Conservation (phyloP, 1,284 basidiomycete genomes). For the Trametes hirsuta region DNA sequence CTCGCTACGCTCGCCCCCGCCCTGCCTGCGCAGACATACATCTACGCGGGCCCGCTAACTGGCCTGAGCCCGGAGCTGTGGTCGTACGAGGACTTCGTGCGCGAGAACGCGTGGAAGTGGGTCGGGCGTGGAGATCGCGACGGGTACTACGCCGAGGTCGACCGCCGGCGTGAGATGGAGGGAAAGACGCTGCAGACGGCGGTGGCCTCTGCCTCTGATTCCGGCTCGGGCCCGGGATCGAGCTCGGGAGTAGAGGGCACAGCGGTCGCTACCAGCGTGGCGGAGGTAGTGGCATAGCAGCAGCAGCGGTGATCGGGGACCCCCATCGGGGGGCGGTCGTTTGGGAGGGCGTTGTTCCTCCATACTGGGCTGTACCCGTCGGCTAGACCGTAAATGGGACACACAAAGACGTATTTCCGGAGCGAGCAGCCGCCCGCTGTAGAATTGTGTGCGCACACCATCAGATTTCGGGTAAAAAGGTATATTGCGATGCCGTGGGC, state of each 20-base stretch:
- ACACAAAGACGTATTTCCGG: background rate
- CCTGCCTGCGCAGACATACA: conserved; percentile 67
- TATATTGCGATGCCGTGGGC: conserved; percentile 9
- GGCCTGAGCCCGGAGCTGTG: conserved; percentile 66
- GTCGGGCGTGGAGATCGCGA: conserved; percentile 44
- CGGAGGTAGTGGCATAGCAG: too few relatives aligned
- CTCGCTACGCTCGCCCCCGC: conserved; percentile 37
- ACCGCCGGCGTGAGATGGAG: conserved; percentile 37
- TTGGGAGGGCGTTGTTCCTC: too few relatives aligned
- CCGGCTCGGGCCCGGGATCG: background rate
- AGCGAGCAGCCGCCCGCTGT: background rate
- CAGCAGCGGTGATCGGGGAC: too few relatives aligned
- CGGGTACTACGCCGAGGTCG: conserved; percentile 52
- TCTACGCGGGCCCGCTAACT: conserved; percentile 55
- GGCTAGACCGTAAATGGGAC: conserved; percentile 4
- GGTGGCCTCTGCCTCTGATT: conserved; percentile 12
- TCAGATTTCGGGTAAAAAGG: background rate
- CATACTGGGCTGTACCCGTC: too few relatives aligned
- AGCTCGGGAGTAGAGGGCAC: background rate
- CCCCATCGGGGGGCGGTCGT: too few relatives aligned
- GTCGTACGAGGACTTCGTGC: conserved; percentile 77
- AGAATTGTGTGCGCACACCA: background rate
- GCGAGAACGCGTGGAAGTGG: conserved; percentile 75
- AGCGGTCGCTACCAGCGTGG: background rate
- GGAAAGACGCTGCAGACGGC: conserved; percentile 30